Evolutionary conservation across 768 basidiomycete genomes (phyloP), one percentile per base, ranked within the genome.

Genomic region (Rhodotorula diobovata): DNA sequence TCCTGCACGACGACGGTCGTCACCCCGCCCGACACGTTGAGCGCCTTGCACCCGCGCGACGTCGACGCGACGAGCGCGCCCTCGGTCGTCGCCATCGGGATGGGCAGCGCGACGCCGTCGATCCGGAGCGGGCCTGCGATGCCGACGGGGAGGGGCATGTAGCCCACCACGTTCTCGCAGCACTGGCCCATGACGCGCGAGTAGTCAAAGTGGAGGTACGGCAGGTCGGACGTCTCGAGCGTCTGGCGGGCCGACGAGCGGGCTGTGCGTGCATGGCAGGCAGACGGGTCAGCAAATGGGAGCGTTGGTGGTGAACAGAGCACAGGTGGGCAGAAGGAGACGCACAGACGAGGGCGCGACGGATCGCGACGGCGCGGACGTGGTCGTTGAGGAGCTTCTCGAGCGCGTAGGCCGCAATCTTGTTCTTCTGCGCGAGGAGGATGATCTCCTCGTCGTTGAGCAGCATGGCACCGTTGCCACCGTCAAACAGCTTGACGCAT

Each of bases 31-130:
- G 91, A 91, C 2, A 92, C 87, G 79, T 99, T 98, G 76, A 98
- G 87, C 0, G 96, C 96, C 81, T 98, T 99, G 83, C 93, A 96
- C 14, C 95, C 96, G 71, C 96, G 89, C 0, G 95, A 97, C 0
- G 95, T 90, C 11, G 95, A 98, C 0, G 96, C 96, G 71, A 98
- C 94, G 65, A 99, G 87, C 0, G 96, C 98, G 69, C 96, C 96
- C 80, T 99, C 96, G n/a, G 96, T 94, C 10, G 96, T 99, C 54
- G 96, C 96, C 96, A 99, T 98, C 15, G 96, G 96, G 77, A 99
- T 94, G 51, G 88, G 95, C 76, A 87, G 87, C 58, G 88, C 81
- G 53, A 85, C 82, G 41, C 91, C 93, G 77, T 99, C 95, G 78
- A 99, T 85, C 55, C 86, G 90, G 46, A 99, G 87, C 6, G 96